Evolutionary conservation across 768 basidiomycete species (phyloP), one percentile per base, ranked within the genome.

Genomic region (Tephrocybe sp.): DNA sequence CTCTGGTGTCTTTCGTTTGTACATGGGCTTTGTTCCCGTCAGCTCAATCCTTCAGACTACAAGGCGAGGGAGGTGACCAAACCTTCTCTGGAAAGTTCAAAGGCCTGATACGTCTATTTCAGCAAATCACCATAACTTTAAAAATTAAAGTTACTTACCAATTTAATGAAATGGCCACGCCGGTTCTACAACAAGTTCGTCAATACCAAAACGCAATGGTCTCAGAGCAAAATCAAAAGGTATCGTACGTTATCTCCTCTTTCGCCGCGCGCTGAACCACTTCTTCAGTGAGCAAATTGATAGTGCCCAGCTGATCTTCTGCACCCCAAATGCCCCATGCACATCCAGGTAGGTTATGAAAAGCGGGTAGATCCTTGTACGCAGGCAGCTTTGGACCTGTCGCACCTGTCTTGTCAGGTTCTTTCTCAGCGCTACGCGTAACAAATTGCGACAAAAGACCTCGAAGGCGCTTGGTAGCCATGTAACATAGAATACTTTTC

Each of bases 241-340:
- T 6, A 14, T 3, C 56, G n/a, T 43, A 76, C 80, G 53, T 64
- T 40, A 86, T 78, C 62, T 86, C 83, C 58, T 83, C 81, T 23
- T 66, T 62, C 14, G 82, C 80, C 14, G 83, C 79, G 36, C 67
- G 66, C 58, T 76, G 72, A n/a, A 86, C 82, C n/a, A 85, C 76
- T 10, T 78, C 76, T 18, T 79, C 76, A 1, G 86, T 86, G 32
- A 88, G 64, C 43, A 87, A 55, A 60, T 87, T 87, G 33, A 87
- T 70, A 4, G 84, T 87, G 1, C 86, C 86, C 17, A 87, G 71
- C 58, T 87, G 72, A 54, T 88, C 86, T 17, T 80, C 77, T 32
- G 73, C 65, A 21, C 85, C 85, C 84, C 84, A 87, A 9, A 86
- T 72, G 3, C 71, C 73, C 86, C 86, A 88, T 2, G 85, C 86